Base-by-base conservation (phyloP, 2,329 filamentous ascomycete genomes). In the Metarhizium guizhouense region DNA sequence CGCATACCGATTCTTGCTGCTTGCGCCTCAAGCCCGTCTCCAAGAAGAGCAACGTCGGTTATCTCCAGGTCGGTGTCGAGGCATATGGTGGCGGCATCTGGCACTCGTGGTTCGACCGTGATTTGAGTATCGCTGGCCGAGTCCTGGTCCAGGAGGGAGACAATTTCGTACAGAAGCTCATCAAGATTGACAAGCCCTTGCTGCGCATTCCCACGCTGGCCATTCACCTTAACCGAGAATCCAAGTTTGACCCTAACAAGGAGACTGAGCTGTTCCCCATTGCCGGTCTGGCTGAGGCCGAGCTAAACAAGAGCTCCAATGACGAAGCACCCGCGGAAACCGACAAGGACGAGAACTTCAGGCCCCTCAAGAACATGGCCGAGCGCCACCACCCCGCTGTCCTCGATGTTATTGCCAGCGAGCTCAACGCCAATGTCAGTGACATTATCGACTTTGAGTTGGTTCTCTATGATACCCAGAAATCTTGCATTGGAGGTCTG, bases 101-200 rank as follows among this genome's bases (percentile, higher is more conserved):
- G 93, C 92, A 96, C 72, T 95, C 90, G 50, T 99, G 88, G 94
- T 99, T 99, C 68, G 94, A 99, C 71, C 86, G 94, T 52, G 94
- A 99, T 70, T 76, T 99, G 59, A 88, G 89, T 64, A 84, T 97
- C 54, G 94, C 94, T 36, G 94, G 94, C 8, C 82, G 94, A 57
- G 89, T 89, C 14, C 86, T 97, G 77, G 88, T 94, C 55, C 84
- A 82, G 63, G 85, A 85, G 56, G 80, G 80, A 50, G 81, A 88
- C 57, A 85, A 81, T 60, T 88, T 95, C 61, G 82, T 85, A 59
- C 87, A 90, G 73, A 92, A 87, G 72, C 80, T 99, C 56, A 83
- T 97, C 73, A 94, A 95, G 74, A 83, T 99, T 60, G 88, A 95
- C 65, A 85, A 87, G 65, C 94, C 94, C 16, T 87, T 99, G 63